These are phyloP conservation scores for Pichia heedii DNA, from an alignment of 805 yeast genomes.

Conservation along the genomic window DNA sequence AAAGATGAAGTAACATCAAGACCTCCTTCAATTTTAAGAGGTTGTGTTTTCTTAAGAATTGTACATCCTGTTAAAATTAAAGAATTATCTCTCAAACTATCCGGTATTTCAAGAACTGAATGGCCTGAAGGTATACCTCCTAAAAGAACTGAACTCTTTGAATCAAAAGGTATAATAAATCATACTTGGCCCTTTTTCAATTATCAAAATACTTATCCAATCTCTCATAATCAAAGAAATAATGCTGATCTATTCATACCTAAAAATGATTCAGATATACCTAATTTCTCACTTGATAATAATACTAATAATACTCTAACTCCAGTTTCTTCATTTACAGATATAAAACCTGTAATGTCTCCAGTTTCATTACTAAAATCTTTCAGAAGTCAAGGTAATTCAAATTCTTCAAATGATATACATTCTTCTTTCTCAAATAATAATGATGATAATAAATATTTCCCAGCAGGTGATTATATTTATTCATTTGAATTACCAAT, in stretches of 20 bases:
- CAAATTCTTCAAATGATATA: neutral
- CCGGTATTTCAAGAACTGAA: slow-evolving; percentile 70
- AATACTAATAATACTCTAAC: slow-evolving; percentile 12
- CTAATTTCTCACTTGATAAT: slow-evolving; percentile 29
- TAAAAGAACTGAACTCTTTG: slow-evolving; percentile 56
- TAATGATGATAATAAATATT: slow-evolving; percentile 29
- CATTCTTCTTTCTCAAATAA: neutral
- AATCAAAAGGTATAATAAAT: slow-evolving; percentile 53
- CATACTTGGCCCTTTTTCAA: slow-evolving; percentile 91
- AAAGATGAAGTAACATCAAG: slow-evolving; percentile 50
- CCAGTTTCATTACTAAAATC: slow-evolving; percentile 23
- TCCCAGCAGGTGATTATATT: slow-evolving; percentile 83
- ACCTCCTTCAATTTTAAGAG: slow-evolving; percentile 76
- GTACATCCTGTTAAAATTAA: slow-evolving; percentile 66
- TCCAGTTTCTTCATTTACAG: slow-evolving; percentile 21
- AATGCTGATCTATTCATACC: slow-evolving; percentile 42
- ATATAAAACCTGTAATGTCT: slow-evolving; percentile 18
- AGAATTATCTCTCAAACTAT: slow-evolving; percentile 48
- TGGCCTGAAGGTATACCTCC: slow-evolving; percentile 99
- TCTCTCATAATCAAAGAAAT: slow-evolving; percentile 26
- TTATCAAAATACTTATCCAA: slow-evolving; percentile 23
- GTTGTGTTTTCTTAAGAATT: slow-evolving; percentile 63
- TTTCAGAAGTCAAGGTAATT: slow-evolving; percentile 19
- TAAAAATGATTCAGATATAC: slow-evolving; percentile 25
- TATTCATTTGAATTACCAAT: slow-evolving; percentile 88